Base-by-base conservation (phyloP, 2,329 filamentous ascomycete genomes). In the Fusarium nygamai region DNA sequence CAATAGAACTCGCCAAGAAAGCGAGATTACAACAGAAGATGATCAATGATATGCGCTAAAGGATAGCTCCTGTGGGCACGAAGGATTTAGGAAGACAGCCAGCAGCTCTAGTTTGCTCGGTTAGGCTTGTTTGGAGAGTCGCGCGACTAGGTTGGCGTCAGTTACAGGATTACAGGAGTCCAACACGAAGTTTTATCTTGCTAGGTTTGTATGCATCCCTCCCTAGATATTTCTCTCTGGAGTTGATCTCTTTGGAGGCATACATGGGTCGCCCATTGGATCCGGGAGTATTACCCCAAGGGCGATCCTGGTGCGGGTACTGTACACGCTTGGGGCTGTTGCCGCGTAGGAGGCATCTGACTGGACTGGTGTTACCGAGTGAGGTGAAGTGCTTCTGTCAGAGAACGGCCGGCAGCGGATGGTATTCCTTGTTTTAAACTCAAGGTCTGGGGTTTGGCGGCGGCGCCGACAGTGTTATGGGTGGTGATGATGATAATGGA, bases 141-240 rank as follows among this genome's bases (percentile, higher is more conserved):
- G 72, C 67, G 72, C 72, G 64, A 69, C 65, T 69, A 69, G 67
- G 47, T 22, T 72, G 72, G 72, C 72, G 72, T 70, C 61, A 74
- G 72, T 75, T 72, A 74, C 72, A 69, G 72, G 72, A 64, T 75
- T 66, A 73, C 68, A 69, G 72, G 72, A 61, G 64, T 48, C 54
- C 34, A 38, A 64, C 67, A 68, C 43, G 38, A 46, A 69, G 51
- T 47, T 58, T 69, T 46, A 60, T 66, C 46, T 69, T 36, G 48
- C 48, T 24, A 33, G 47, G 48, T 22, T 33, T 34, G 46, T 19
- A 51, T 43, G 46, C 16, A 51, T 39, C 43, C 50, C 31, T 43
- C 44, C 19, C 44, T 29, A 39, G 38, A 12, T 39, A 51, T 36
- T 53, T 34, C 41, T 56, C 34, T 69, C 60, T 51, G 56, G 67